Evolutionary conservation across 106 monocot genomes (phyloP), one percentile per base, ranked within the genome.

Genomic region (Posidonia australis): DNA sequence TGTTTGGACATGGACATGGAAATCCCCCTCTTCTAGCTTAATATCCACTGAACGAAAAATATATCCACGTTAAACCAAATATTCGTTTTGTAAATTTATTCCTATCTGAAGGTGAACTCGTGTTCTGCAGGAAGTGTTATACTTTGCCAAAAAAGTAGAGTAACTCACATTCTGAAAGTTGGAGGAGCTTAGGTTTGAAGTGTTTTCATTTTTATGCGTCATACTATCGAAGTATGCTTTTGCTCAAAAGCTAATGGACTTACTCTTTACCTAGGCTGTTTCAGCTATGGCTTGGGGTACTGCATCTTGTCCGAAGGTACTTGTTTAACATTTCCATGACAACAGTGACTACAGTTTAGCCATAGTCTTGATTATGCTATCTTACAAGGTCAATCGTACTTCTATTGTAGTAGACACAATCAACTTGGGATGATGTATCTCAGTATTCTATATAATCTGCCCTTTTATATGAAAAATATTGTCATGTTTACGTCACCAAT

Each of bases 241-340:
- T 61, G 32, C 19, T 9, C 21, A 2, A 6, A 61, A 61, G 13
- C 61, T 61, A 61, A 61, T 10, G n/a, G 41, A 41, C n/a, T 42
- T 61, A 19, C 19, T 10, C 5, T 11, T 9, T 18, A 53, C 20
- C 26, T 72, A 96, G 96, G 96, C 96, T 47, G 79, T 98, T 22
- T 72, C 91, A 71, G 90, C 90, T 13, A 98, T 98, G 96, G 90
- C 90, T 64, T 98, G 96, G 96, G 90, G 96, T 44, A 98, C 87
- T 60, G 26, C 49, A 45, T 87, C 90, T 28, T 98, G 96, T 70
- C 96, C 96, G 57, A 98, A 98, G 96, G 96, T 98, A 72, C 20
- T 30, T 57, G 57, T 17, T 18, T 24, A 0, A 27, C 13, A 6
- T 57, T 27, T 57, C 13, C 27, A 57, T 26, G 26, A 13, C 26